Percentiles rank a stretch among this genome's conserved stretches.
Conservation (phyloP, 192 early-diverging fungal genomes). For the Anaeromyces robustus region DNA sequence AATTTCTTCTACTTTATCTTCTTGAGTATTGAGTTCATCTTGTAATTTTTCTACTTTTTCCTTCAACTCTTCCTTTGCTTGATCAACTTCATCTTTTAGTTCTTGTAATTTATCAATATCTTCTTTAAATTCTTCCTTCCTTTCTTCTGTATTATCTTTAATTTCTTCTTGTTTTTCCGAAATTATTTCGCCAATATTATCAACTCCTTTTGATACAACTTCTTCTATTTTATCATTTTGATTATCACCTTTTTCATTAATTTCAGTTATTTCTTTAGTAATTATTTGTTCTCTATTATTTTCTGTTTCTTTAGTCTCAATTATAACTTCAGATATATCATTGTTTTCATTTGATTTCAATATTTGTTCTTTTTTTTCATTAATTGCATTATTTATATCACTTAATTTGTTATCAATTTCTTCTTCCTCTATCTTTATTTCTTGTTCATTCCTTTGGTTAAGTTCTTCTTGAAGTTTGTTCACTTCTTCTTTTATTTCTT, state of each 20-base stretch:
- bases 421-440: neutral
- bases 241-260: too few relatives aligned
- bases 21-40: neutral
- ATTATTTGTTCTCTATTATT: too few relatives aligned
- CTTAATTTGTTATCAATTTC: neutral
- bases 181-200: neutral
- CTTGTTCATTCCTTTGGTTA: neutral
- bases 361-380: too few relatives aligned
- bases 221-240: too few relatives aligned
- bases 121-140: too few relatives aligned
- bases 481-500: neutral
- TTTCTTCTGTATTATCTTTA: neutral
- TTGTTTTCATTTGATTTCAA: too few relatives aligned
- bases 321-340: too few relatives aligned
- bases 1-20: neutral
- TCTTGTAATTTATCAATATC: neutral
- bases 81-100: neutral
- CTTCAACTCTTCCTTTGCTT: neutral
- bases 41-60: neutral
- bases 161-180: neutral
- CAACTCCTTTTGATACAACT: neutral
- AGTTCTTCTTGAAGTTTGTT: neutral
- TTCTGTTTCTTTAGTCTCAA: too few relatives aligned
- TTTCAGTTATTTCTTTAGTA: too few relatives aligned
- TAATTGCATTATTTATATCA: too few relatives aligned